These are phyloP conservation scores for Aspergillus niger DNA, from an alignment of 2,329 filamentous ascomycete genomes.

Conservation along the genomic window DNA sequence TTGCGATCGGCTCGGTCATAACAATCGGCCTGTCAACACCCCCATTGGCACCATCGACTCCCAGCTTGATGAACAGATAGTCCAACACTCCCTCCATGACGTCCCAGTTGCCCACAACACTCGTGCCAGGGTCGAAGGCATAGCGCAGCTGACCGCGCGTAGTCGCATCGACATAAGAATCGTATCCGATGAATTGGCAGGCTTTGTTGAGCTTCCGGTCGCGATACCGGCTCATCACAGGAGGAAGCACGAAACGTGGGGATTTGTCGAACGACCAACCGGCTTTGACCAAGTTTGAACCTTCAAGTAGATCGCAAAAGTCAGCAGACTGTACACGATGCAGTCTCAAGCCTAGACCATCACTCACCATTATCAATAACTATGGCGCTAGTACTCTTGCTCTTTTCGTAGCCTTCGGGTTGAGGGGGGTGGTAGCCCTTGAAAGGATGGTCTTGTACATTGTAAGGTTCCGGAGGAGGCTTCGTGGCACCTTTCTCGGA, in stretches of 20 bases:
- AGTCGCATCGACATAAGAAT: constrained; percentile 93
- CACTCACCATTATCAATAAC: constrained; percentile 92
- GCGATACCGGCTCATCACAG: constrained; percentile 91
- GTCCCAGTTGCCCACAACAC: constrained; percentile 96
- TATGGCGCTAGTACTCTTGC: constrained; percentile 71
- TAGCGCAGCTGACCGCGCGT: constrained; percentile 87
- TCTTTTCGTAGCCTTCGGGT: constrained; percentile 70
- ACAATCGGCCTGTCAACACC: constrained; percentile 82
- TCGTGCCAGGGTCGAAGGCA: constrained; percentile 86
- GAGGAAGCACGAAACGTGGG: constrained; percentile 79
- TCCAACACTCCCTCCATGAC: constrained; percentile 93
- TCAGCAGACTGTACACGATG: background rate
- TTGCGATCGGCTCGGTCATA: constrained; percentile 94
- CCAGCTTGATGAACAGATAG: constrained; percentile 92
- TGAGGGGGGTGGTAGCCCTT: constrained; percentile 60
- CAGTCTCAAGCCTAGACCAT: too few species aligned
- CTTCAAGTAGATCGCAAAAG: constrained; percentile 49
- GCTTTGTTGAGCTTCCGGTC: constrained; percentile 91
- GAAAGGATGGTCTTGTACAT: constrained; percentile 61
- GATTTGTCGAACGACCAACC: constrained; percentile 90
- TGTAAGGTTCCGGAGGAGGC: constrained; percentile 56
- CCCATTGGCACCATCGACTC: constrained; percentile 73
- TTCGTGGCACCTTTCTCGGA: constrained; percentile 54
- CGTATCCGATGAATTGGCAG: constrained; percentile 86
- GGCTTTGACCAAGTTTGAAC: constrained; percentile 83